Conservation (phyloP, 305 asterid genomes). For the Fraxinus sp. region DNA sequence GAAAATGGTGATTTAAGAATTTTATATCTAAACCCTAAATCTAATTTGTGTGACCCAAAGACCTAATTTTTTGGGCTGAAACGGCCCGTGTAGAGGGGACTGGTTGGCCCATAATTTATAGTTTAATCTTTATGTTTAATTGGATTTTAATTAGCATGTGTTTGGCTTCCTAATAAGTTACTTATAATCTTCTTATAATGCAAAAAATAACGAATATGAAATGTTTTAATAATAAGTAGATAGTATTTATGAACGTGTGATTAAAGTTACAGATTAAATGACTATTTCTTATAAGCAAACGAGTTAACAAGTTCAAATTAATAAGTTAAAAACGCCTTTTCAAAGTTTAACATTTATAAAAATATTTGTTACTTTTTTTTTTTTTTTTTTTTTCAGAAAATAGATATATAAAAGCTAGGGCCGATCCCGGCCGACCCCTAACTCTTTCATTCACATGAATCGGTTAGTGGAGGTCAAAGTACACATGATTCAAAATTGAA, state of each 20-base stretch:
- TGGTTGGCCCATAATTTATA: background rate
- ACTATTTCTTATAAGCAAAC: too few species aligned
- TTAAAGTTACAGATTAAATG: too few species aligned
- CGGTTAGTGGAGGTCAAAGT: background rate
- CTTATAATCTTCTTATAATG: background rate
- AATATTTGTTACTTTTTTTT: too few species aligned
- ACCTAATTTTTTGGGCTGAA: background rate
- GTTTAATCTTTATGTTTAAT: background rate
- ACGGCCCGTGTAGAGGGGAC: background rate
- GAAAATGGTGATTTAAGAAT: background rate
- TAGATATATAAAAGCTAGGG: too few species aligned
- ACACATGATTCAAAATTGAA: background rate
- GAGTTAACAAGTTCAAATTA: too few species aligned
- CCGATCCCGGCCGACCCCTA: too few species aligned
- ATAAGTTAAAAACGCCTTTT: too few species aligned
- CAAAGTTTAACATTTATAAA: too few species aligned
- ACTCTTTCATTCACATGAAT: background rate
- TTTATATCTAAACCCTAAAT: background rate
- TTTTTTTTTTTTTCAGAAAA: too few species aligned
- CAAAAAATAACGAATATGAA: background rate
- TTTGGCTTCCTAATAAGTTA: background rate
- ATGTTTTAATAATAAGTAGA: background rate
- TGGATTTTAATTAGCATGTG: background rate
- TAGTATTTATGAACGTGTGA: background rate
- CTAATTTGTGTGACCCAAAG: background rate